Percentiles rank a stretch among this genome's conserved stretches.
Conservation (phyloP, 495 filamentous ascomycete genomes). For the Daldinia decipiens region DNA sequence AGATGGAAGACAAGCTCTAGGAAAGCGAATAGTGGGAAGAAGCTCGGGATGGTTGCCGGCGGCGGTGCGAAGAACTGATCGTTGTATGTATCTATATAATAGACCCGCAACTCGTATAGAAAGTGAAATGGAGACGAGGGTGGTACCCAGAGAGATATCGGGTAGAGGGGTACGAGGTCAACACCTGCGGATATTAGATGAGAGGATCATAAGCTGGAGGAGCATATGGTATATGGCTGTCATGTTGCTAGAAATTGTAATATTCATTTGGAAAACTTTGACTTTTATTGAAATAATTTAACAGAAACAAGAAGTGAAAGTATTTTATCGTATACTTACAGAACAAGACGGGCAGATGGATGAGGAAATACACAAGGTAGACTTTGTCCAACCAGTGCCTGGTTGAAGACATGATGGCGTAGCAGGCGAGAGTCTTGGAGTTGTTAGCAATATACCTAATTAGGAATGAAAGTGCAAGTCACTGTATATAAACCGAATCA, state of each 20-base stretch:
- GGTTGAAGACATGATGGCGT: slow-evolving; percentile 46
- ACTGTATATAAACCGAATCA: background rate
- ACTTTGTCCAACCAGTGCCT: slow-evolving; percentile 57
- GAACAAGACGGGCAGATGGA: slow-evolving; percentile 74
- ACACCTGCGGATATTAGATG: slow-evolving; percentile 59
- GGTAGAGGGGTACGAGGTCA: slow-evolving; percentile 74
- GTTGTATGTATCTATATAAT: slow-evolving; percentile 73
- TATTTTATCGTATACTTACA: slow-evolving; percentile 57
- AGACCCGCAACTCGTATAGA: slow-evolving; percentile 62
- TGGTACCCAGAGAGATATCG: slow-evolving; percentile 60
- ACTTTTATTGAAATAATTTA: no score
- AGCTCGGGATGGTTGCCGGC: slow-evolving; percentile 62
- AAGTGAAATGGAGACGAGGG: slow-evolving; percentile 55
- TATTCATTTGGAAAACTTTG: no score
- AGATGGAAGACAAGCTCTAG: slow-evolving; percentile 76
- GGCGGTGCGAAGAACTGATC: slow-evolving; percentile 79
- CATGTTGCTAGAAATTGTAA: background rate
- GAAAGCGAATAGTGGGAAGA: slow-evolving; percentile 75
- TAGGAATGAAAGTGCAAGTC: background rate
- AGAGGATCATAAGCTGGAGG: background rate
- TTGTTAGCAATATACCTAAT: background rate
- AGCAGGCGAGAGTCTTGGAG: background rate
- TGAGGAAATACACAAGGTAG: slow-evolving; percentile 76
- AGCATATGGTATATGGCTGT: background rate
- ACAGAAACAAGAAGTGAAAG: no score